Evolutionary conservation across 495 filamentous ascomycete species (phyloP).

Genomic region (Penicillium pancosmium): DNA sequence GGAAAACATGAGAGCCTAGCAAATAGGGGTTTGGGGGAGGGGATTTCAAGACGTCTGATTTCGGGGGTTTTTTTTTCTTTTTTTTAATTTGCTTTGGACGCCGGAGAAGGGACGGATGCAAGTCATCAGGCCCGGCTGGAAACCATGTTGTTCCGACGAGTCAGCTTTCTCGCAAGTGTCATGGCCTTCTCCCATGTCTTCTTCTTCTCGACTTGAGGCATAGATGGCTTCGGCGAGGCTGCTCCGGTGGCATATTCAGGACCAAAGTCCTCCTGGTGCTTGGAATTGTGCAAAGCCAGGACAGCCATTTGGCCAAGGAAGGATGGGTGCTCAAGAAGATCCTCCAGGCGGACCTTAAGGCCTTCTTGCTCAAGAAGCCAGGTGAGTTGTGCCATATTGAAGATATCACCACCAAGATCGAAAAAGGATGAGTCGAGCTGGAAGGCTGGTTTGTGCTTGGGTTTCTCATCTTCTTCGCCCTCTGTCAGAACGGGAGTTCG

Average conservation of each 20-base stretch:
- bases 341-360: slow-evolving; percentile 51
- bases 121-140: slow-evolving; percentile 21
- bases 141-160: slow-evolving; percentile 27
- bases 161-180: slow-evolving; percentile 36
- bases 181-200: slow-evolving; percentile 37
- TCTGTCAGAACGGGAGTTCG: slow-evolving; percentile 11
- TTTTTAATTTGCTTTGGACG: not conserved
- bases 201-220: slow-evolving; percentile 28
- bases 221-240: slow-evolving; percentile 13
- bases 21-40: not conserved
- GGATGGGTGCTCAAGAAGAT: slow-evolving; percentile 51
- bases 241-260: slow-evolving; percentile 21
- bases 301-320: slow-evolving; percentile 54
- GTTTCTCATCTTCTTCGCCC: slow-evolving; percentile 15
- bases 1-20: not conserved
- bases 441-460: slow-evolving; percentile 27
- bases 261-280: slow-evolving; percentile 25
- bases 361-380: slow-evolving; percentile 53
- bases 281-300: slow-evolving; percentile 40
- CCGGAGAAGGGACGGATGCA: not conserved
- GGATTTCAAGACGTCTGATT: not conserved
- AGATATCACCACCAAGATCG: slow-evolving; percentile 55
- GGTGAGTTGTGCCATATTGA: slow-evolving; percentile 52
- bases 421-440: slow-evolving; percentile 56
- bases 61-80: slow-evolving; percentile 3